Evolutionary conservation across 192 early-diverging fungal species (phyloP).

Genomic region (Chytriomyces sp.): DNA sequence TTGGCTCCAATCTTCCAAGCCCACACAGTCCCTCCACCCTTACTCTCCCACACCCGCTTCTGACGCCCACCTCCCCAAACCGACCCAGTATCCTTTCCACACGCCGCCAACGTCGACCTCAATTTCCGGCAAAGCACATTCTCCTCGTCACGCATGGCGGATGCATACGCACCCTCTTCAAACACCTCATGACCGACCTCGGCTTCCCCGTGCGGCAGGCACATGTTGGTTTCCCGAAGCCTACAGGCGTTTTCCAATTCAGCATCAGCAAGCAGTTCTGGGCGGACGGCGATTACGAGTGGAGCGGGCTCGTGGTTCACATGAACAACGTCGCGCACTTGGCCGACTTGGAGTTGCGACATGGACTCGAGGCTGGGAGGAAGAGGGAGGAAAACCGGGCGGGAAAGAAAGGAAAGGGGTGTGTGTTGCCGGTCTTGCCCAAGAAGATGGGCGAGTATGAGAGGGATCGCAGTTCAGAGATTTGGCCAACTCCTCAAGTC

Average conservation of each 20-base stretch:
- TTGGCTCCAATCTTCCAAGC: neutral
- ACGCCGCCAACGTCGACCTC: neutral
- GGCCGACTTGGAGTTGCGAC: conserved; percentile 26
- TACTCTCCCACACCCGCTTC: conserved; percentile 17
- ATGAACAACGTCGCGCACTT: conserved; percentile 52
- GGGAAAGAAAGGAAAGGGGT: neutral
- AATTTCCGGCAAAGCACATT: conserved; percentile 27
- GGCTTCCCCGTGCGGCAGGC: conserved; percentile 28
- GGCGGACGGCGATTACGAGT: conserved; percentile 46
- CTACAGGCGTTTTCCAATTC: conserved; percentile 43
- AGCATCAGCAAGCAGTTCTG: conserved; percentile 36
- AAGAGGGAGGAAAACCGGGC: neutral
- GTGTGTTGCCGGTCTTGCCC: conserved; percentile 1
- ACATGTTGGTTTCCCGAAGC: conserved; percentile 46
- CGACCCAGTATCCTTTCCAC: neutral
- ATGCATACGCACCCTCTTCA: conserved; percentile 38
- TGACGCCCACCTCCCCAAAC: conserved; percentile 21
- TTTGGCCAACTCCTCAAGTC: conserved; percentile 7
- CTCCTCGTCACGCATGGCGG: conserved; percentile 58
- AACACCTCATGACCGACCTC: conserved; percentile 46
- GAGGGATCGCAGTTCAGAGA: neutral
- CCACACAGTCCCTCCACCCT: neutral
- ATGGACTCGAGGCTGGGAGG: neutral
- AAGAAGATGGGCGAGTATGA: neutral
- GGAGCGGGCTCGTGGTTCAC: conserved; percentile 39